Base-by-base conservation (phyloP, 2,329 filamentous ascomycete species). In the Fusarium globosum region DNA sequence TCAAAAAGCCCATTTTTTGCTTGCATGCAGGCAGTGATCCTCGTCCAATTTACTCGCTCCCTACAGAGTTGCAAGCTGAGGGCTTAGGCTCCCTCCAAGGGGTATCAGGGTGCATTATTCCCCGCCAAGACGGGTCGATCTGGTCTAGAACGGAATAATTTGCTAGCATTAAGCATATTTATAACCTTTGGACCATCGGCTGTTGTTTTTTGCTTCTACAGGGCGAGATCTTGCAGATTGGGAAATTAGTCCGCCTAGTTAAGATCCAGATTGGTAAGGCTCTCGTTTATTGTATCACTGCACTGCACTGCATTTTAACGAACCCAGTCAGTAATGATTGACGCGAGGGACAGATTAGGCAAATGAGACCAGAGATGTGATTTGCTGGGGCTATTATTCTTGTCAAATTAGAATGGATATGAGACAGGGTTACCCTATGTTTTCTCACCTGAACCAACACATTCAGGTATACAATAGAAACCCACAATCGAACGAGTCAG, bases 121-220 rank as follows among this genome's bases (percentile, higher is more conserved):
- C 35, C 43, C 42, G 65, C 57, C 64, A 68, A 68, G 64, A 63
- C 64, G 49, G 64, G 38, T 68, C 64, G 65, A 68, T 68, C 65
- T 41, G 64, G 65, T 63, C 65, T 68, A 68, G 65, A 68, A 68
- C 56, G 42, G 28, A 15, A 26, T 36, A 42, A 43, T 53, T 55
- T 53, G 63, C 64, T 45, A 51, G 56, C 64, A 68, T 68, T 45
- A n/a, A 61, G 49, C 38, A 43, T 62, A 48, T 56, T 68, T 68
- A 68, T 68, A 56, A 55, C 42, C 36, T 39, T 30, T 57, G 30
- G 28, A 4, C 15, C n/a, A 30, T 60, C 61, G 41, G 52, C 53
- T 63, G 42, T 48, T 48, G 36, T 28, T 35, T 41, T 23, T 45
- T 36, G 43, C 45, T 43, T 30, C 11, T 30, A 35, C 39, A 51